Conservation (phyloP, 257 asterid species). For the Solanum chiquidenum region DNA sequence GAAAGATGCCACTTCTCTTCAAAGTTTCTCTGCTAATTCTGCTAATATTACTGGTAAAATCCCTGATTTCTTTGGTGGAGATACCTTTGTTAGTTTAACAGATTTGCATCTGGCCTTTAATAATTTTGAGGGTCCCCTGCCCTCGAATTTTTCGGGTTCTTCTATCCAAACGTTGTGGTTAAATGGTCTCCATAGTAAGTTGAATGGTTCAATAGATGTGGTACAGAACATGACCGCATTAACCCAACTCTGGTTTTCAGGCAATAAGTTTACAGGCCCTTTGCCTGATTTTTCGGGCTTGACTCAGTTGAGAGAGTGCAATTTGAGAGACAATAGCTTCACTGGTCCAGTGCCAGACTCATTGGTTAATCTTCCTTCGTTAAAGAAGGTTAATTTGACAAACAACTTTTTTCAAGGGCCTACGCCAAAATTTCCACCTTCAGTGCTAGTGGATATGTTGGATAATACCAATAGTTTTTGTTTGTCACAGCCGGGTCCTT, state of each 20-base stretch:
- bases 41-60: constrained; percentile 44
- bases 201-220: constrained; percentile 2
- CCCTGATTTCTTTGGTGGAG: constrained; percentile 42
- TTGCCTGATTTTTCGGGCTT: constrained; percentile 12
- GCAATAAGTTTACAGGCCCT: constrained; percentile 3
- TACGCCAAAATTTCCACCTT: background rate
- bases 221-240: constrained; percentile 4
- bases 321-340: constrained; percentile 4
- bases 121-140: constrained; percentile 54
- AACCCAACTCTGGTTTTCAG: constrained; percentile 1
- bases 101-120: constrained; percentile 39
- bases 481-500: background rate
- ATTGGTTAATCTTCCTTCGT: background rate
- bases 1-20: constrained; percentile 24
- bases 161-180: constrained; percentile 2
- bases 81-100: constrained; percentile 28
- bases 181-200: background rate
- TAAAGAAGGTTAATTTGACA: background rate
- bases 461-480: background rate
- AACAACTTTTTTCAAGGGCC: constrained; percentile 6
- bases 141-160: constrained; percentile 27
- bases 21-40: constrained; percentile 45
- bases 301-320: background rate
- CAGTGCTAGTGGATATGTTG: background rate
- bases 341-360: constrained; percentile 8